A percentile compares a stretch with the other conserved stretches of the same genome.
phyloP scores from a whole-genome alignment of 306 rosid genomes.

The Fragaria ananassa region DNA sequence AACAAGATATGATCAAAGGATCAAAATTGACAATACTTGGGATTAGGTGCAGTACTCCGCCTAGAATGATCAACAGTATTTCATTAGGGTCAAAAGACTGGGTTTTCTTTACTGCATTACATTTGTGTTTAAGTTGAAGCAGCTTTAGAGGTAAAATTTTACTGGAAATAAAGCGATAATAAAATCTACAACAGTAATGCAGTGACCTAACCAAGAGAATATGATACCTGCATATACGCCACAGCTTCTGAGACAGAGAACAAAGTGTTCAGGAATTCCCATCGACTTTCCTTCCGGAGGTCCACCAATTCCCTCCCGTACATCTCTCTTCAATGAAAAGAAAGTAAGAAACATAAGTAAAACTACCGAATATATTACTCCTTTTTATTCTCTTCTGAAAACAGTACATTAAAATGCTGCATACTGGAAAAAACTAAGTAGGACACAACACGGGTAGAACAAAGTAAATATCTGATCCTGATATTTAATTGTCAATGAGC shows the following conservation, averaged over 20 bases:
- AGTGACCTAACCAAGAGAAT: neutral
- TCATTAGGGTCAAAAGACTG: neutral
- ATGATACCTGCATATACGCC: slow-evolving; percentile 93
- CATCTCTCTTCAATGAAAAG: slow-evolving; percentile 77
- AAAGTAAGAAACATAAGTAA: slow-evolving; percentile 52
- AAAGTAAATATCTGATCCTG: slow-evolving; percentile 4
- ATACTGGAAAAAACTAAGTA: slow-evolving; percentile 10
- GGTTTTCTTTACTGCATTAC: neutral
- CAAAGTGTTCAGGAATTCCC: slow-evolving; percentile 93
- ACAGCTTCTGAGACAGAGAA: slow-evolving; percentile 99
- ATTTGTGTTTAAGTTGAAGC: neutral
- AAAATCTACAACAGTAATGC: neutral
- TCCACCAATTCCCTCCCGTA: slow-evolving; percentile 98
- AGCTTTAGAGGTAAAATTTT: neutral
- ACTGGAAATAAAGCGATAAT: neutral
- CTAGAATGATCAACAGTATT: neutral
- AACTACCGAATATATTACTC: slow-evolving; percentile 39
- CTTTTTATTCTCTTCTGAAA: slow-evolving; percentile 9
- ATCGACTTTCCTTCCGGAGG: slow-evolving; percentile 78
- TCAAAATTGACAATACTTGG: slow-evolving; percentile 6
- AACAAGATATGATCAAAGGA: neutral
- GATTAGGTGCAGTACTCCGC: neutral
- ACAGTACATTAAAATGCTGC: slow-evolving; percentile 11
- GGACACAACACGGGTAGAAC: slow-evolving; percentile 15
- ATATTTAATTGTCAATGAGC: too few relatives aligned